A percentile compares a stretch with the other conserved stretches of the same genome.
phyloP scores from a whole-genome alignment of 2,329 filamentous ascomycete species.

The Elsinoe batatas region DNA sequence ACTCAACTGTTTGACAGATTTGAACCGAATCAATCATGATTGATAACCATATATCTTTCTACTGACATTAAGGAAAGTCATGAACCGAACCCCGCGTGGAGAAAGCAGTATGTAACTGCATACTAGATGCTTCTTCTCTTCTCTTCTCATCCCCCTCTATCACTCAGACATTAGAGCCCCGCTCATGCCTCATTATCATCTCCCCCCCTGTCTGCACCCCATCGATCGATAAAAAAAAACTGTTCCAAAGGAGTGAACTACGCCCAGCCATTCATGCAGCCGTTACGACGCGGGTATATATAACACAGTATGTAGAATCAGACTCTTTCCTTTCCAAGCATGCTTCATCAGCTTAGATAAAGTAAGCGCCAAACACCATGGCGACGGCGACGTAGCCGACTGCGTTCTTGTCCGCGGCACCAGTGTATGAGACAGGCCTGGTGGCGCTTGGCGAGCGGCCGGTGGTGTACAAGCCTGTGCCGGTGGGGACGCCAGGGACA shows the following conservation, averaged over 20 bases:
- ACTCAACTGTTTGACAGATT: no score
- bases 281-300: slow-evolving; percentile 2
- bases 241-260: neutral
- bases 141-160: neutral
- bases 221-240: neutral
- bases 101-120: neutral
- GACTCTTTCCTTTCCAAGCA: neutral
- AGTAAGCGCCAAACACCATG: slow-evolving; percentile 20
- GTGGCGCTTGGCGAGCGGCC: slow-evolving; percentile 15
- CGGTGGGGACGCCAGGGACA: slow-evolving; percentile 16
- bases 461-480: slow-evolving; percentile 17
- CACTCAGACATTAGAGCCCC: neutral
- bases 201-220: neutral
- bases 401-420: slow-evolving; percentile 18
- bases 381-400: slow-evolving; percentile 17
- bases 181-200: neutral
- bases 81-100: slow-evolving; percentile 2
- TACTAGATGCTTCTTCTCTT: neutral
- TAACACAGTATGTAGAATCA: slow-evolving; percentile 2
- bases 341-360: slow-evolving; percentile 13
- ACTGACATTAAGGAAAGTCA: slow-evolving; percentile 13
- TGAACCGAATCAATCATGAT: slow-evolving; percentile 1
- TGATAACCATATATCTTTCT: neutral
- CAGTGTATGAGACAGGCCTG: slow-evolving; percentile 18
- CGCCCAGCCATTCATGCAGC: neutral